Percentiles rank a stretch among this genome's conserved stretches.
Conservation (phyloP, 768 basidiomycete genomes). For the Termitomyces sp. region DNA sequence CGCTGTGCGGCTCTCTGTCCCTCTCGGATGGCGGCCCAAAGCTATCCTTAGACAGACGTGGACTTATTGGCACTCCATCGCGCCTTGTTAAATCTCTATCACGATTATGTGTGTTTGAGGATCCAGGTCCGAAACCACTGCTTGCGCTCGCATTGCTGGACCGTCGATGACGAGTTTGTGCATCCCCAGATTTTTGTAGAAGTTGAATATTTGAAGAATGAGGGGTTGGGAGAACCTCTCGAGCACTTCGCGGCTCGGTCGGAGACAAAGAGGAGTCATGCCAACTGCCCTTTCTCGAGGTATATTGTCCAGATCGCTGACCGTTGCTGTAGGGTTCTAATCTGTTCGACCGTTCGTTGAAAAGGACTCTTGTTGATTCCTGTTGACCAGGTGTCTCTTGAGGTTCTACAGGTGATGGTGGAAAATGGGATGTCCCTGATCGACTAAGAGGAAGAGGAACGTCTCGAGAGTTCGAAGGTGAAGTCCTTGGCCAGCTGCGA, state of each 20-base stretch:
- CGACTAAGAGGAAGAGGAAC: constrained; percentile 22
- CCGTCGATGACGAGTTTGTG: constrained; percentile 23
- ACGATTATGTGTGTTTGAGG: constrained; percentile 16
- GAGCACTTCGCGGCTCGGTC: constrained; percentile 36
- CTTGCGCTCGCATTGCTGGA: constrained; percentile 26
- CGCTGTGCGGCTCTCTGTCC: constrained; percentile 24
- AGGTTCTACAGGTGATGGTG: constrained; percentile 28
- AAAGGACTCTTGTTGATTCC: constrained; percentile 71
- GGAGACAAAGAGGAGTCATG: constrained; percentile 33
- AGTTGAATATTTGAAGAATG: constrained; percentile 40
- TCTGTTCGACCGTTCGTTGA: constrained; percentile 91
- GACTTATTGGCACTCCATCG: constrained; percentile 34
- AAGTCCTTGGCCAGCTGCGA: constrained; percentile 85
- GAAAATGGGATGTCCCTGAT: constrained; percentile 17
- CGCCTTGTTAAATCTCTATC: constrained; percentile 25
- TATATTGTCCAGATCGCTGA: constrained; percentile 38
- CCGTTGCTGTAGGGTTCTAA: constrained; percentile 74
- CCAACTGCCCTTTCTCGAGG: constrained; percentile 38
- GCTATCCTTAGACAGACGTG: constrained; percentile 27
- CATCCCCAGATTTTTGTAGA: constrained; percentile 51
- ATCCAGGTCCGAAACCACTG: constrained; percentile 18
- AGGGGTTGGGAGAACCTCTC: constrained; percentile 38
- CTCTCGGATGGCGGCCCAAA: constrained; percentile 15
- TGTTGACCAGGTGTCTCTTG: constrained; percentile 42
- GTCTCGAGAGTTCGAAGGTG: constrained; percentile 41